phyloP scores from a whole-genome alignment of 2,329 filamentous ascomycete species.

The Chaetomium sp. region DNA sequence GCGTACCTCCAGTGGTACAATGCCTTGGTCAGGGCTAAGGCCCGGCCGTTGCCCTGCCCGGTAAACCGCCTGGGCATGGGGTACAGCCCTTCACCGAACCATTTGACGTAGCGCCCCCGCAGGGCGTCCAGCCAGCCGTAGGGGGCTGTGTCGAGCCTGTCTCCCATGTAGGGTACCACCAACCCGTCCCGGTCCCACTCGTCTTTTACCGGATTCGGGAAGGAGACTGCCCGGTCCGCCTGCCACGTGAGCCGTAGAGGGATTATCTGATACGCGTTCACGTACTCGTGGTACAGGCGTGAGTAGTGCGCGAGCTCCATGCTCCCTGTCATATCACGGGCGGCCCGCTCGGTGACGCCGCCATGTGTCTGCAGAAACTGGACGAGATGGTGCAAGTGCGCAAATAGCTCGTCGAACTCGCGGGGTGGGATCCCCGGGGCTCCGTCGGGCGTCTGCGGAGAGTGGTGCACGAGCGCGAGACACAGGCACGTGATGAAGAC shows the following conservation, averaged over 20 bases:
- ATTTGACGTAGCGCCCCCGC: not conserved
- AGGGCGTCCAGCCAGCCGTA: conserved; percentile 8
- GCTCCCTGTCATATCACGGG: not conserved
- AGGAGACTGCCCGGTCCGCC: not conserved
- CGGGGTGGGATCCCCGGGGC: not conserved
- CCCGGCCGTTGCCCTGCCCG: not conserved
- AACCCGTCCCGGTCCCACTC: conserved; percentile 6
- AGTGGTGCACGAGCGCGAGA: conserved; percentile 5
- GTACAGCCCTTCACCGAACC: not conserved
- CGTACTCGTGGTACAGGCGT: not conserved
- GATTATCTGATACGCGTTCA: not conserved
- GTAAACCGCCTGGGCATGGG: not conserved
- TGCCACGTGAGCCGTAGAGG: not conserved
- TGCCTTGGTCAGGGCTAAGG: not conserved
- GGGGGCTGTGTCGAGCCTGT: not conserved
- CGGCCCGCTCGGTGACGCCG: not conserved
- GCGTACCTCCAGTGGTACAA: not conserved
- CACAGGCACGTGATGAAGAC: conserved; percentile 9
- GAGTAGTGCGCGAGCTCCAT: not conserved
- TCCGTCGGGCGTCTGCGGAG: not conserved
- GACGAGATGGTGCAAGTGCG: conserved; percentile 5
- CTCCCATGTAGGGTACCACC: not conserved
- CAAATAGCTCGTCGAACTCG: conserved; percentile 6
- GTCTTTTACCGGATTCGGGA: not conserved
- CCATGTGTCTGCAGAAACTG: not conserved